Percentiles rank a stretch among this genome's conserved stretches.
Evolutionary conservation across 805 yeast species (phyloP).

Genomic region (Wilhelminamyces savonicus): DNA sequence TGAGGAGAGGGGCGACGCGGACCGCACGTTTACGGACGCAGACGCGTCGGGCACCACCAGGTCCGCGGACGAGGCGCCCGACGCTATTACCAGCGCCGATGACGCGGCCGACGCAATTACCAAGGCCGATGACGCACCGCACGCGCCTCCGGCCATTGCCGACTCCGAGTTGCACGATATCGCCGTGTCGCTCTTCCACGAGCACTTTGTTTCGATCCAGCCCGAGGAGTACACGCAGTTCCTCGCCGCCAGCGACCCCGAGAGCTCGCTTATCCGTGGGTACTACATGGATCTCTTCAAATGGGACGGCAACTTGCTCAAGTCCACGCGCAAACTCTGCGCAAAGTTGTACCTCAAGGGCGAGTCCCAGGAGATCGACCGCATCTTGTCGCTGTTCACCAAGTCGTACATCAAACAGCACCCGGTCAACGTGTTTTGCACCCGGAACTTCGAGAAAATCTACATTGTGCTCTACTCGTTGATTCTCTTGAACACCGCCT

Average conservation of each 20-base stretch:
- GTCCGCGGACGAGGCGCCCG: too few species aligned
- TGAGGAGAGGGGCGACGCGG: too few species aligned
- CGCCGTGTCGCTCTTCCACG: conserved; percentile 30
- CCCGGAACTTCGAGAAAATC: conserved; percentile 45
- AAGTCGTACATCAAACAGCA: conserved; percentile 52
- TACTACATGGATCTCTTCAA: conserved; percentile 42
- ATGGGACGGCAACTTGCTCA: conserved; percentile 47
- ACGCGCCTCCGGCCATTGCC: background rate
- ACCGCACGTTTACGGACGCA: too few species aligned
- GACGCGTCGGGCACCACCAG: too few species aligned
- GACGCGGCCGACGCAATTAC: too few species aligned
- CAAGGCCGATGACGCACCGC: background rate
- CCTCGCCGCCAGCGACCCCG: conserved; percentile 38
- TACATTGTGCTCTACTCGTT: conserved; percentile 70
- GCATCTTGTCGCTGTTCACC: conserved; percentile 64
- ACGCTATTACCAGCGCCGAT: too few species aligned
- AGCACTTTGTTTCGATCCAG: conserved; percentile 35
- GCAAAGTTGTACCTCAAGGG: conserved; percentile 67
- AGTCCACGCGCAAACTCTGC: conserved; percentile 56
- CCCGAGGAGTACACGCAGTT: conserved; percentile 41
- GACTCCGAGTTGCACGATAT: conserved; percentile 22
- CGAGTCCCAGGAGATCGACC: conserved; percentile 76
- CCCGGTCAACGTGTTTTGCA: conserved; percentile 43
- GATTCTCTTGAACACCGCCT: conserved; percentile 68
- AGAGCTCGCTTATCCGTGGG: conserved; percentile 32